Conservation (phyloP, 345 rosid species). For the Eucalyptus marginata region DNA sequence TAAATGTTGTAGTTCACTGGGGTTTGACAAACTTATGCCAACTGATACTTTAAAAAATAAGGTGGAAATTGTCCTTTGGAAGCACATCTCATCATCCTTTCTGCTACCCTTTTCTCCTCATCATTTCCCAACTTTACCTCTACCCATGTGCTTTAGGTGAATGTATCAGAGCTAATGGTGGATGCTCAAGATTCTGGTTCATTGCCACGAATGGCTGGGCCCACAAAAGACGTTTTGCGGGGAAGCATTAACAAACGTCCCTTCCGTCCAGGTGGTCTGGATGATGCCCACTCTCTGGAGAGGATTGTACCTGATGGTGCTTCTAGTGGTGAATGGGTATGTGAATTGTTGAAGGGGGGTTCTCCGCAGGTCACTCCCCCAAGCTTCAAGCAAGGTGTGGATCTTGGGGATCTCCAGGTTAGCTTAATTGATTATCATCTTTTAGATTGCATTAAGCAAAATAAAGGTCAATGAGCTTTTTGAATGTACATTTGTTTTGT, state of each 20-base stretch:
- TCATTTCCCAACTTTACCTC: background rate
- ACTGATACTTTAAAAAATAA: background rate
- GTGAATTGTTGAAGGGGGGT: constrained; percentile 61
- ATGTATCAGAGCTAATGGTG: constrained; percentile 54
- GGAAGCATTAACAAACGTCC: constrained; percentile 93
- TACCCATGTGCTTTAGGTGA: constrained; percentile 45
- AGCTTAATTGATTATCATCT: background rate
- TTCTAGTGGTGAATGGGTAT: constrained; percentile 71
- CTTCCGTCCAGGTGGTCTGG: constrained; percentile 93
- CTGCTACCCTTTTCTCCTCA: constrained; percentile 1
- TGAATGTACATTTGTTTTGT: background rate
- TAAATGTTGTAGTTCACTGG: background rate
- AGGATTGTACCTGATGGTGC: constrained; percentile 71
- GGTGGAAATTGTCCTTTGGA: background rate
- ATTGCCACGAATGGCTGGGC: constrained; percentile 48
- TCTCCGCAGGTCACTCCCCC: constrained; percentile 68
- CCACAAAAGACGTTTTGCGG: constrained; percentile 68
- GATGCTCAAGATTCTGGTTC: constrained; percentile 61
- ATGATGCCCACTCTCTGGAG: constrained; percentile 45
- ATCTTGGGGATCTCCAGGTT: constrained; percentile 84
- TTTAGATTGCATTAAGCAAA: background rate
- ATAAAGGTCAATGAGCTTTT: background rate
- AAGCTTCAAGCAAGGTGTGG: constrained; percentile 65
- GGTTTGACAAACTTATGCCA: background rate
- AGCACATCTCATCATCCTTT: background rate